Conservation (phyloP, 805 yeast genomes). For the Scheffersomyces lignosus region DNA sequence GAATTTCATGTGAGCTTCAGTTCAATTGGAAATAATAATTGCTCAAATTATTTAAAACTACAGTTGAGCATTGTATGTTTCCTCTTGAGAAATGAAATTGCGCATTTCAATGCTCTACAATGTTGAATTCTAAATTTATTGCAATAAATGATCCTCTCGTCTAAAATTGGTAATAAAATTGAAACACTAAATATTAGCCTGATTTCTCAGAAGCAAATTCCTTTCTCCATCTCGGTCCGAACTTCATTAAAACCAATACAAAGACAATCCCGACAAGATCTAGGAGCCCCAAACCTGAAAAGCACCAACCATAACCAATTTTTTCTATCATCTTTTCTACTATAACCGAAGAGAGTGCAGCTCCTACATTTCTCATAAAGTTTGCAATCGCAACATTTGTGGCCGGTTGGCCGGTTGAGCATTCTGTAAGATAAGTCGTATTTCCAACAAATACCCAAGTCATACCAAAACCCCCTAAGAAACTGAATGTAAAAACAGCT, state of each 20-base stretch:
- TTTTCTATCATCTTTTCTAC: conserved; percentile 31
- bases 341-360: conserved; percentile 52
- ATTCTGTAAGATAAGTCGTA: conserved; percentile 54
- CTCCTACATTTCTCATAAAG: conserved; percentile 52
- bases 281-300: conserved; percentile 48
- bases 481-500: conserved; percentile 43
- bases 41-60: too few species aligned
- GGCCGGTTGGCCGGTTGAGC: conserved; percentile 50
- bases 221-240: conserved; percentile 28
- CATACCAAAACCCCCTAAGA: conserved; percentile 52
- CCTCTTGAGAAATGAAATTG: too few species aligned
- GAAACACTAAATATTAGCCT: too few species aligned
- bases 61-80: too few species aligned
- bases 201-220: background rate
- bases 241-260: conserved; percentile 16
- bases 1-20: too few species aligned
- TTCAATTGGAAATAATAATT: too few species aligned
- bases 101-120: too few species aligned
- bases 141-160: too few species aligned
- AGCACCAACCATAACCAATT: conserved; percentile 56
- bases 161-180: too few species aligned
- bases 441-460: conserved; percentile 56
- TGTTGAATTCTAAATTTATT: too few species aligned
- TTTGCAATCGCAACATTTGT: conserved; percentile 55
- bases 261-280: conserved; percentile 16